Base-by-base conservation (phyloP, 2,329 filamentous ascomycete genomes). In the Ascocoryne sarcoides region DNA sequence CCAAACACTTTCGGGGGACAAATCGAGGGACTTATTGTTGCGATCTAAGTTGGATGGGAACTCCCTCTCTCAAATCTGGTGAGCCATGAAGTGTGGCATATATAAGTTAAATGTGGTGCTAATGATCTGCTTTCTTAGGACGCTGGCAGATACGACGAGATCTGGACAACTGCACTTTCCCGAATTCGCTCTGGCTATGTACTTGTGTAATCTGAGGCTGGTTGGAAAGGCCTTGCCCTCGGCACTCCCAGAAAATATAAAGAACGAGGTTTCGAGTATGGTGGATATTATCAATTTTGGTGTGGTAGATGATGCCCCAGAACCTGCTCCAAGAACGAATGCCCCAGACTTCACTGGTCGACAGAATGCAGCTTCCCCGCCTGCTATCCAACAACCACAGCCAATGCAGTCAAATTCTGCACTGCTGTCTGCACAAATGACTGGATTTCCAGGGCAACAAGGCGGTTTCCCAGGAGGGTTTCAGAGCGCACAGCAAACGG, bases 271-370 rank as follows among this genome's bases (percentile, higher is more conserved):
- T 14, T 96, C 90, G 3, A 95, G 92, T 64, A 96, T 98, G 89
- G 92, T 98, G 30, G 92, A 98, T 59, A 98, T 98, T 42, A 98
- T 98, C 59, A 95, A 88, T 44, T 98, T 98, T 60, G 87, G 82
- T 52, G 76, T 95, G 17, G 79, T 77, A 1, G 92, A 98, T 49
- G 82, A 90, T 19, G 68, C 67, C 29, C 62, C 63, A 30, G 64
- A 73, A 15, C 62, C 72, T n/a, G 65, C 68, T 19, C 54, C 64
- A 14, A 69, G 69, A 39, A 76, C 69, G 45, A 89, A 85, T 16
- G 76, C 76, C 12, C 81, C 85, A 1, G 82, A 78, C 53, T 87
- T 90, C 57, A 76, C 74, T 57, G 66, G 74, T 36, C 67, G 71
- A 45, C 65, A 67, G 43, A 70, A 62, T 47, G 68, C 66, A 8